Evolutionary conservation across 1,284 basidiomycete genomes (phyloP), one percentile per base, ranked within the genome.

Genomic region (Neolentinus lepideus): DNA sequence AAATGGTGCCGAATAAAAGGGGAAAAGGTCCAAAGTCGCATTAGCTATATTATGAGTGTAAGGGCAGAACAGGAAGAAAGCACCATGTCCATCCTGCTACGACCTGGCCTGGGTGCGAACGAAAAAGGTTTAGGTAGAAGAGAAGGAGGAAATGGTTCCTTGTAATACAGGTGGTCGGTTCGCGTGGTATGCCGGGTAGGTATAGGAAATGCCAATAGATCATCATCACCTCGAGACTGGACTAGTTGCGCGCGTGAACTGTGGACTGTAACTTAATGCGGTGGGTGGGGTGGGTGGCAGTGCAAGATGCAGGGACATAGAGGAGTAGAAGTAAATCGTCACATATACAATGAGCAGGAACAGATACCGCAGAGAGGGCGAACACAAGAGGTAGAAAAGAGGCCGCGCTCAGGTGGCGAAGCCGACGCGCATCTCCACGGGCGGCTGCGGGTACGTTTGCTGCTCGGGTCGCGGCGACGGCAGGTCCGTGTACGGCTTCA

Each of bases 371-470:
- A 9, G 38, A 43, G 33, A 9, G 3, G 38, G 16, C 6, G 38
- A 6, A 16, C 19, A 43, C 16, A 43, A 21, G 19, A 16, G 16
- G n/a, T 4, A n/a, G 38, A n/a, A 43, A n/a, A 12, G 12, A 31
- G 29, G 29, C 12, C 12, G 12, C 12, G 29, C 26, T 69, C 65
- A 70, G 60, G 62, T 67, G 24, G 66, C 65, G 45, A 65, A 68
- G 22, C 68, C 66, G 31, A 52, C 54, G 62, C 67, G 69, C 67
- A 70, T 64, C 64, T 70, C 70, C 45, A 70, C 58, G n/a, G 66
- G 59, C 8, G 63, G 64, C 56, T 69, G 65, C 48, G 62, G 57
- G 55, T 69, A 68, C 24, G 62, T 62, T 55, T 58, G 61, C 55
- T 36, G 62, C 56, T 51, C 59, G 54, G 21, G 50, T 25, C 45